phyloP scores from a whole-genome alignment of 331 rosid genomes.

The Erythrophleum ivorense region DNA sequence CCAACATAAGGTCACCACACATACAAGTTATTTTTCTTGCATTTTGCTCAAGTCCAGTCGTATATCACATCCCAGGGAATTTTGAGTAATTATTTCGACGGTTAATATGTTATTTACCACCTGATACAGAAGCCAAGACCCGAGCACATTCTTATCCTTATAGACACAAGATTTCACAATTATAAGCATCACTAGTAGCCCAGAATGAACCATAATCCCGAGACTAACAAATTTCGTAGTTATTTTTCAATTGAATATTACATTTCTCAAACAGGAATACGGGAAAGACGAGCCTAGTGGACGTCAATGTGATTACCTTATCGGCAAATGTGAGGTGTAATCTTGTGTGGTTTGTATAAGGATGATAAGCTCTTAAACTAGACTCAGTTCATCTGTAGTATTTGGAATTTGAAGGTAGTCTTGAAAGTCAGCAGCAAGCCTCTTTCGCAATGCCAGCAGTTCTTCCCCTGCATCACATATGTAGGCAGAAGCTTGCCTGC shows the following conservation, averaged over 20 bases:
- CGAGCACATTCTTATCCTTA: not conserved
- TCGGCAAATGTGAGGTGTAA: slow-evolving; percentile 10
- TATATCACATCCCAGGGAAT: not conserved
- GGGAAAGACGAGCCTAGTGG: slow-evolving; percentile 4
- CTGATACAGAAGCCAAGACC: too few relatives aligned
- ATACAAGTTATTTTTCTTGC: too few relatives aligned
- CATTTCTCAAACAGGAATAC: slow-evolving; percentile 34
- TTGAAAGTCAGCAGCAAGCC: slow-evolving; percentile 54
- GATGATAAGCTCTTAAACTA: slow-evolving; percentile 54
- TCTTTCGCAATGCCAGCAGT: slow-evolving; percentile 70
- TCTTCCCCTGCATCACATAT: slow-evolving; percentile 88
- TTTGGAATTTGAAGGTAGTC: slow-evolving; percentile 47
- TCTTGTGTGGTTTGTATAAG: not conserved
- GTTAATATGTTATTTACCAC: too few relatives aligned
- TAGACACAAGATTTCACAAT: not conserved
- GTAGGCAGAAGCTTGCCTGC: slow-evolving; percentile 89
- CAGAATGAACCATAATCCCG: not conserved
- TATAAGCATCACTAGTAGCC: not conserved
- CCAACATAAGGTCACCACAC: not conserved
- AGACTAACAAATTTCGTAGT: not conserved
- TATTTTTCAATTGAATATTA: slow-evolving; percentile 30
- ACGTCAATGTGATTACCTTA: slow-evolving; percentile 1
- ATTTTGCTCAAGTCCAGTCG: not conserved
- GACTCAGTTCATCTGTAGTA: slow-evolving; percentile 70
- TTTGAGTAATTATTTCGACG: too few relatives aligned